Percentiles rank a stretch among this genome's conserved stretches.
phyloP scores from a whole-genome alignment of 768 basidiomycete genomes.

The Macrolepiota dolichaula region DNA sequence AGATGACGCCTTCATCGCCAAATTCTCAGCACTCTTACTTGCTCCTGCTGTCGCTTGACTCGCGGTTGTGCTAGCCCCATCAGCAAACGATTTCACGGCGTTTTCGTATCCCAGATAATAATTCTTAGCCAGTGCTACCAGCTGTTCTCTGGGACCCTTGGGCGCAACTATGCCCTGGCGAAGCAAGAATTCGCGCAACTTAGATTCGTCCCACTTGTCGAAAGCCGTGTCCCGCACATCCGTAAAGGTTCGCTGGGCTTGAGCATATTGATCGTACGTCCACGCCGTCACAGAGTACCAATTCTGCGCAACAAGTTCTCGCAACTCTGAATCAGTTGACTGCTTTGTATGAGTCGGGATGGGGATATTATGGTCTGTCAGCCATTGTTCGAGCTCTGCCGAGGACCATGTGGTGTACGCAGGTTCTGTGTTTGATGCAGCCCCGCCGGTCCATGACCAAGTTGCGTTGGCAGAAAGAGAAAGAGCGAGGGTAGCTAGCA shows the following conservation, averaged over 20 bases:
- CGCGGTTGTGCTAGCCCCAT: conserved; percentile 42
- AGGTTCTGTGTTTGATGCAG: conserved; percentile 22
- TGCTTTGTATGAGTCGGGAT: conserved; percentile 39
- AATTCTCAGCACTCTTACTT: conserved; percentile 35
- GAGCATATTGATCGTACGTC: conserved; percentile 60
- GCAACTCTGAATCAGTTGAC: conserved; percentile 36
- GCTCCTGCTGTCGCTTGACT: conserved; percentile 43
- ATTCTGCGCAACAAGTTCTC: conserved; percentile 53
- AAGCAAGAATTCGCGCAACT: conserved; percentile 78
- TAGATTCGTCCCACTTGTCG: conserved; percentile 83
- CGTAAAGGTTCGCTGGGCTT: conserved; percentile 61
- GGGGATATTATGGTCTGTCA: conserved; percentile 60
- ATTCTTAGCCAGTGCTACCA: conserved; percentile 73
- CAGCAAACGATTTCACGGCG: conserved; percentile 55
- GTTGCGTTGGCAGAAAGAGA: conserved; percentile 34
- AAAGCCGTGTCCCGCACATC: conserved; percentile 59
- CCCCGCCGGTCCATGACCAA: conserved; percentile 43
- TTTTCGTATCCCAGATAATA: conserved; percentile 58
- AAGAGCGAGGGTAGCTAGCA: conserved; percentile 16
- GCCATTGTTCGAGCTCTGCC: conserved; percentile 63
- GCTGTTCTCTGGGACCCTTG: conserved; percentile 72
- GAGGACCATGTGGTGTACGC: conserved; percentile 57
- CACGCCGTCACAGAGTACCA: conserved; percentile 54
- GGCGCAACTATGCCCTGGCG: conserved; percentile 87
- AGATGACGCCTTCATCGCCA: conserved; percentile 22